phyloP scores from a whole-genome alignment of 2,329 filamentous ascomycete species.

The Aciculosporium take region DNA sequence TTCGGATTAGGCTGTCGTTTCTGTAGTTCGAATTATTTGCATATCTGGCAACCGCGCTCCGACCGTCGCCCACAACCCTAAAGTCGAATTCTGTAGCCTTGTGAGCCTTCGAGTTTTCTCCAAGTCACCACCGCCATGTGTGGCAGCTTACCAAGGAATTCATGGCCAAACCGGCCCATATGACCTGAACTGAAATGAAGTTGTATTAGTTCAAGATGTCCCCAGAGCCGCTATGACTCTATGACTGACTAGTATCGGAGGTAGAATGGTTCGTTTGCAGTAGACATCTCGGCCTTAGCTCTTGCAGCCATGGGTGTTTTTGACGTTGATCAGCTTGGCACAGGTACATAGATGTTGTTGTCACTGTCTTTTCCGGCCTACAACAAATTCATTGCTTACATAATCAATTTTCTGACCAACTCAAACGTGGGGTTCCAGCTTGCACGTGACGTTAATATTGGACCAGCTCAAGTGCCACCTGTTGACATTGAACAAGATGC shows the following conservation, averaged over 20 bases:
- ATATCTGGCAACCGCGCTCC: constrained; percentile 87
- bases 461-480: constrained; percentile 6
- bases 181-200: constrained; percentile 64
- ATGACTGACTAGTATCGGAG: constrained; percentile 82
- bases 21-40: constrained; percentile 99
- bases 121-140: not conserved
- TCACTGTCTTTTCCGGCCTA: not conserved
- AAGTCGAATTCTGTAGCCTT: constrained; percentile 75
- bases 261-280: constrained; percentile 74
- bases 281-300: constrained; percentile 34
- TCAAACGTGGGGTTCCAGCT: too few relatives aligned
- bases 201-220: constrained; percentile 1
- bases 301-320: not conserved
- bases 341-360: not conserved
- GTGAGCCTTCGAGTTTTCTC: not conserved
- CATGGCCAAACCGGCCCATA: constrained; percentile 92
- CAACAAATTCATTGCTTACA: not conserved
- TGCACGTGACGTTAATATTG: constrained; percentile 4
- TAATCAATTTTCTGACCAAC: not conserved
- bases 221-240: constrained; percentile 2
- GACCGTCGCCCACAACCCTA: constrained; percentile 77
- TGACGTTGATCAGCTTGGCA: too few relatives aligned
- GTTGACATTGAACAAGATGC: not conserved
- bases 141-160: constrained; percentile 63
- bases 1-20: constrained; percentile 94